These are phyloP conservation scores for Gastrolobium villosum DNA, from an alignment of 306 rosid species.

Conservation along the genomic window DNA sequence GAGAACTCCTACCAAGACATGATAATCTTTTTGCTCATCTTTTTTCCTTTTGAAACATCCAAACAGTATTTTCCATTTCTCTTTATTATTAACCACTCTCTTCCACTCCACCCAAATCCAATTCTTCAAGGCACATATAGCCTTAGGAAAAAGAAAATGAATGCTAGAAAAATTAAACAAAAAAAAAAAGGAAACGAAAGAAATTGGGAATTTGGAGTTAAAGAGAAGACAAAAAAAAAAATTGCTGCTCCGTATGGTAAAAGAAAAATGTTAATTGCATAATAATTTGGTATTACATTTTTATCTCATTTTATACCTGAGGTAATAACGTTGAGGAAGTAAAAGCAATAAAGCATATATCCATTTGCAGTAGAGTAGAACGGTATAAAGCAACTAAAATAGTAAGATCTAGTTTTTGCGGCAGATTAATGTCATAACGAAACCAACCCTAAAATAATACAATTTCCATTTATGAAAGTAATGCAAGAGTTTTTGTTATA, in stretches of 20 bases:
- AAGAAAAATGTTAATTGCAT: background rate
- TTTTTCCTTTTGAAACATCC: no score
- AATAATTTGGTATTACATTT: background rate
- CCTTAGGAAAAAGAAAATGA: background rate
- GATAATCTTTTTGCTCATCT: no score
- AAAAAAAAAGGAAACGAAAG: background rate
- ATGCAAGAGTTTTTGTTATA: background rate
- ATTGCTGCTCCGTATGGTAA: background rate
- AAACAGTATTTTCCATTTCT: background rate
- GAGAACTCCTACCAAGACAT: no score
- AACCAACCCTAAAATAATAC: slow-evolving; percentile 1
- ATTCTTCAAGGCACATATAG: slow-evolving; percentile 4
- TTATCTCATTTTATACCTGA: background rate
- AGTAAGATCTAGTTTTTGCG: background rate
- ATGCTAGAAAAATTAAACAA: background rate
- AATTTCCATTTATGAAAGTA: background rate
- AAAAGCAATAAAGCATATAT: background rate
- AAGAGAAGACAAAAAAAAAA: background rate
- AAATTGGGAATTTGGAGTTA: background rate
- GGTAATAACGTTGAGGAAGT: background rate
- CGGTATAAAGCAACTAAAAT: slow-evolving; percentile 10
- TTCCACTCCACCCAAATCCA: background rate
- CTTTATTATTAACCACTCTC: background rate
- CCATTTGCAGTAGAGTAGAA: slow-evolving; percentile 6
- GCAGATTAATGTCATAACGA: background rate